phyloP scores from a whole-genome alignment of 1,284 basidiomycete genomes.

The Dichomitus squalens region DNA sequence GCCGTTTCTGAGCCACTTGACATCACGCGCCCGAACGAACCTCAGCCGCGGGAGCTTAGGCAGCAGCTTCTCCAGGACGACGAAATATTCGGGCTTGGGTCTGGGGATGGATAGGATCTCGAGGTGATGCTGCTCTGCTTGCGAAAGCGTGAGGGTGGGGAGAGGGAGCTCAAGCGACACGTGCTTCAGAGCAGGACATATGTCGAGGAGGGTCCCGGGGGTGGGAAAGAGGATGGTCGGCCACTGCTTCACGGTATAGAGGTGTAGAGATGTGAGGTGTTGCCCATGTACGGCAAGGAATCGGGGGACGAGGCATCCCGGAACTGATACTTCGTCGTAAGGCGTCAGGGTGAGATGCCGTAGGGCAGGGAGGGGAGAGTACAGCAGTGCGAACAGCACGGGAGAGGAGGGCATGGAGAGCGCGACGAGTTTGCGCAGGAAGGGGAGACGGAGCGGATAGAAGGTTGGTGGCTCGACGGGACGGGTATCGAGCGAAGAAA shows the following conservation, averaged over 20 bases:
- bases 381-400: slow-evolving; percentile 61
- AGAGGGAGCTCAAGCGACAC: slow-evolving; percentile 70
- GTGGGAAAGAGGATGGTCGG: slow-evolving; percentile 65
- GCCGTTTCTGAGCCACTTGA: slow-evolving; percentile 70
- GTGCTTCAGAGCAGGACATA: slow-evolving; percentile 60
- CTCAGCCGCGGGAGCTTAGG: slow-evolving; percentile 56
- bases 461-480: slow-evolving; percentile 31
- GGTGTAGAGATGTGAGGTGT: slow-evolving; percentile 61
- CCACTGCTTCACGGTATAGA: slow-evolving; percentile 78
- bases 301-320: slow-evolving; percentile 55
- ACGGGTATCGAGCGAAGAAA: slow-evolving; percentile 38
- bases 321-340: slow-evolving; percentile 64
- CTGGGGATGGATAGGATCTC: slow-evolving; percentile 72
- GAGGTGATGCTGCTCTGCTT: slow-evolving; percentile 46
- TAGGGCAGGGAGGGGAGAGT: slow-evolving; percentile 65
- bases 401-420: slow-evolving; percentile 69
- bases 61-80: slow-evolving; percentile 54
- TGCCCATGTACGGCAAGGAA: slow-evolving; percentile 70
- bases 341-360: slow-evolving; percentile 75
- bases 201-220: slow-evolving; percentile 52
- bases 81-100: slow-evolving; percentile 59
- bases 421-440: slow-evolving; percentile 65
- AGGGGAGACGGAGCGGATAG: slow-evolving; percentile 53
- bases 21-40: slow-evolving; percentile 63
- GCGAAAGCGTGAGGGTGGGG: slow-evolving; percentile 46